Evolutionary conservation across 192 early-diverging fungal species (phyloP).

Genomic region (Ambispora gerdemannii): DNA sequence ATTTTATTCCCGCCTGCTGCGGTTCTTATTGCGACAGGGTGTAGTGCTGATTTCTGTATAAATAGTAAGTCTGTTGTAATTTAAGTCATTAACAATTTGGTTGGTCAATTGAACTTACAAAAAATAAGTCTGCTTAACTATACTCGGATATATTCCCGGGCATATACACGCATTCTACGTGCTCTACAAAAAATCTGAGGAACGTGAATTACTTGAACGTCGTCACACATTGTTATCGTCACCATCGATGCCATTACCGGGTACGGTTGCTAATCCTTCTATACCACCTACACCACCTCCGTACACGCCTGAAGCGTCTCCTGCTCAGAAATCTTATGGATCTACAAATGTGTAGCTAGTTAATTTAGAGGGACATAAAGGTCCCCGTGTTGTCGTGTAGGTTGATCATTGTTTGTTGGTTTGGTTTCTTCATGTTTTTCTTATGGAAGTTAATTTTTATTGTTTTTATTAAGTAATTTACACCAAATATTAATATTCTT

Average conservation of each 20-base stretch:
- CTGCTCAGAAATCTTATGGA: too few species aligned
- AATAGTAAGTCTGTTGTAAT: background rate
- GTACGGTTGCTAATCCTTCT: too few species aligned
- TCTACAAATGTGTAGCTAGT: too few species aligned
- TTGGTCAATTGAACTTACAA: background rate
- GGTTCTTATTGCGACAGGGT: background rate
- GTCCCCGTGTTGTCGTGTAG: too few species aligned
- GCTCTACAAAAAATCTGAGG: background rate
- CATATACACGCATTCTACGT: background rate
- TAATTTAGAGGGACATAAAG: too few species aligned
- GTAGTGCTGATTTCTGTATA: background rate
- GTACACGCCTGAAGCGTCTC: too few species aligned
- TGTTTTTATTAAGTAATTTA: too few species aligned
- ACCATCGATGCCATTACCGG: background rate
- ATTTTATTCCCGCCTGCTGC: background rate
- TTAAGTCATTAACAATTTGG: background rate
- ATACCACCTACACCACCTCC: background rate
- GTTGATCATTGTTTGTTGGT: too few species aligned
- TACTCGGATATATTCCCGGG: background rate
- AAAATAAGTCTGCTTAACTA: background rate
- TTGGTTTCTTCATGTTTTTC: too few species aligned
- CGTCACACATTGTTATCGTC: background rate
- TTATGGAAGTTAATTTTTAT: too few species aligned
- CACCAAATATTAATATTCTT: too few species aligned
- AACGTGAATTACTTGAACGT: background rate